These are phyloP conservation scores for Ophiostoma angusticollis DNA, from an alignment of 2,329 filamentous ascomycete genomes.

Conservation along the genomic window DNA sequence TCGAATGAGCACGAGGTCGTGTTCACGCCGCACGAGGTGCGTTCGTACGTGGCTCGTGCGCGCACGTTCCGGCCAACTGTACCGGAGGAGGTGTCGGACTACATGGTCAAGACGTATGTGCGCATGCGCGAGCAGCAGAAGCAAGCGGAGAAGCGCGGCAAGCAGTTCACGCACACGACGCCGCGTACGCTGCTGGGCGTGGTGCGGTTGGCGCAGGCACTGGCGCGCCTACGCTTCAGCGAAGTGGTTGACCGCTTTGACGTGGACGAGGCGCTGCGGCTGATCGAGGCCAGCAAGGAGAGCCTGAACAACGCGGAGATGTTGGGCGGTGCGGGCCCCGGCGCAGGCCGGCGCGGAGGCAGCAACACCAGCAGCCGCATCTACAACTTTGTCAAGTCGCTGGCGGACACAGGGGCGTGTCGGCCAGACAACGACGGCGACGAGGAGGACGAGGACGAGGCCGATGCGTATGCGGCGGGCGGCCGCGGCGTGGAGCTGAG, in stretches of 20 bases:
- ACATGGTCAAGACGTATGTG: constrained; percentile 95
- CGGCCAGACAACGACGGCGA: constrained; percentile 53
- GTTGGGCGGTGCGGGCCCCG: constrained; percentile 32
- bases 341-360: constrained; percentile 45
- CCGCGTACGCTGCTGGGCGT: constrained; percentile 88
- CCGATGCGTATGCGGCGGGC: constrained; percentile 33
- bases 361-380: constrained; percentile 80
- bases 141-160: constrained; percentile 78
- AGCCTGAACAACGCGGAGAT: constrained; percentile 72
- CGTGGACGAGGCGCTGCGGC: constrained; percentile 83
- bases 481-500: constrained; percentile 53
- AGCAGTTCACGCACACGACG: constrained; percentile 88
- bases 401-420: constrained; percentile 78
- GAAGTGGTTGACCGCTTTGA: constrained; percentile 78
- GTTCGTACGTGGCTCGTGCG: constrained; percentile 89
- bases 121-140: constrained; percentile 86
- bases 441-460: constrained; percentile 44
- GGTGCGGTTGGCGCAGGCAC: constrained; percentile 81
- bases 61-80: constrained; percentile 80
- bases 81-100: constrained; percentile 76
- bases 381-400: constrained; percentile 82
- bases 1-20: constrained; percentile 43
- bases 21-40: constrained; percentile 85
- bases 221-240: constrained; percentile 83
- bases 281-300: constrained; percentile 89